Evolutionary conservation across 768 basidiomycete genomes (phyloP), one percentile per base, ranked within the genome.

Genomic region (Macrolepiota dolichaula): DNA sequence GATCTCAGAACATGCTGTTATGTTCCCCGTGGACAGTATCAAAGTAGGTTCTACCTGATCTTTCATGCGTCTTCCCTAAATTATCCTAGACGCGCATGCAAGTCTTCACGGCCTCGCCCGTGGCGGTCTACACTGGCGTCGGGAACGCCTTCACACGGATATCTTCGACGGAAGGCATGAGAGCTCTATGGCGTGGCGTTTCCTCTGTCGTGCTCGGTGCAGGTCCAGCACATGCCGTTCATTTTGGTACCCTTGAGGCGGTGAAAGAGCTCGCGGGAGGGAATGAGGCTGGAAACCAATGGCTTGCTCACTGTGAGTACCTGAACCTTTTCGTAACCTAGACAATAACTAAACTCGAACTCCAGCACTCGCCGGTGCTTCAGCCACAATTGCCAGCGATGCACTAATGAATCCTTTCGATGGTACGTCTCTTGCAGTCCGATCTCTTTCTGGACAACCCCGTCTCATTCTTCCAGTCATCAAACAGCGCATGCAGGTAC

Each of bases 351-450:
- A 24, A 49, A 49, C 19, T 27, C 22, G 12, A 3, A 9, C 22
- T 49, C 1, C 13, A 94, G 97, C 96, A 32, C 67, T 94, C 32
- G 97, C 97, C 32, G 97, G 97, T 63, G 97, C 94, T 49, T 85
- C 89, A 0, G 97, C 96, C 0, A 98, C 97, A 10, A 91, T 96
- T 65, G 91, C 95, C 2, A 91, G 89, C 61, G 97, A 99, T 77
- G 97, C 97, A 2, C 79, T 98, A 57, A 99, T 99, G 97, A 99
- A 98, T 73, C 97, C 97, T 2, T 99, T 99, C 70, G 97, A 99
- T 76, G 96, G 96, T 97, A 73, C 71, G 86, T 73, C 55, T 10
- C 17, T n/a, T 24, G 27, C 49, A 49, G 13, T 49, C 35, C 35
- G 44, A 60, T 57, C 52, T 61, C 64, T 57, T 63, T 56, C 65